Evolutionary conservation across 148 eudicot genomes (phyloP).

Genomic region (Chenopodium album): DNA sequence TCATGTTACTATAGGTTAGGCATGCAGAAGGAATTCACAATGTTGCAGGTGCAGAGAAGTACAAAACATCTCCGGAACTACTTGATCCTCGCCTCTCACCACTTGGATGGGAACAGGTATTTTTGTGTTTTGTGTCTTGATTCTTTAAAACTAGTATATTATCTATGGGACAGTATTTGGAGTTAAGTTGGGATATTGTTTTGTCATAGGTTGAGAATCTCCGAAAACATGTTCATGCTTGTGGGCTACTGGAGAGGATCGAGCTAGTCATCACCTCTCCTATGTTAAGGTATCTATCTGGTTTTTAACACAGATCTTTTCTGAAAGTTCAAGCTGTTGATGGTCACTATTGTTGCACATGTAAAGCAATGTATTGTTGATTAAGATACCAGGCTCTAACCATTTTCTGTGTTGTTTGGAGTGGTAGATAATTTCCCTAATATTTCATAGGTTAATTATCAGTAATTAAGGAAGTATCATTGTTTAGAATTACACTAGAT

Average conservation of each 20-base stretch:
- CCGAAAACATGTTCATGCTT: slow-evolving; percentile 51
- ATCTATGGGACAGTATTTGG: background rate
- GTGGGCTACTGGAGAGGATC: slow-evolving; percentile 49
- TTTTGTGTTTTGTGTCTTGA: background rate
- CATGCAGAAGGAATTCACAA: slow-evolving; percentile 86
- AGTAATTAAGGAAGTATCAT: background rate
- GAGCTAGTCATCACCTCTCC: slow-evolving; percentile 70
- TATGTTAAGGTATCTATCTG: slow-evolving; percentile 48
- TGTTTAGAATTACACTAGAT: too few relatives aligned
- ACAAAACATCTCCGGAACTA: slow-evolving; percentile 45
- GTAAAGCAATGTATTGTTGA: background rate
- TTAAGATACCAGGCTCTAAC: background rate
- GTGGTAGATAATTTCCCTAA: background rate
- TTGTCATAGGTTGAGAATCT: slow-evolving; percentile 55
- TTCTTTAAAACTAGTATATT: background rate
- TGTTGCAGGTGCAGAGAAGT: slow-evolving; percentile 49
- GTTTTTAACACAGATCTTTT: background rate
- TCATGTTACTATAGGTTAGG: slow-evolving; percentile 48
- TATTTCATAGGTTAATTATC: too few relatives aligned
- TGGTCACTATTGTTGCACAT: background rate
- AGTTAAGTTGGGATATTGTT: background rate
- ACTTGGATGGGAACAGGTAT: slow-evolving; percentile 80
- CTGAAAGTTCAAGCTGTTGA: background rate
- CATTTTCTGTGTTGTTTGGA: background rate
- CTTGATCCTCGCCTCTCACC: slow-evolving; percentile 68